Evolutionary conservation across 179 eudicot genomes (phyloP).

Genomic region (Vitellaria paradoxa): DNA sequence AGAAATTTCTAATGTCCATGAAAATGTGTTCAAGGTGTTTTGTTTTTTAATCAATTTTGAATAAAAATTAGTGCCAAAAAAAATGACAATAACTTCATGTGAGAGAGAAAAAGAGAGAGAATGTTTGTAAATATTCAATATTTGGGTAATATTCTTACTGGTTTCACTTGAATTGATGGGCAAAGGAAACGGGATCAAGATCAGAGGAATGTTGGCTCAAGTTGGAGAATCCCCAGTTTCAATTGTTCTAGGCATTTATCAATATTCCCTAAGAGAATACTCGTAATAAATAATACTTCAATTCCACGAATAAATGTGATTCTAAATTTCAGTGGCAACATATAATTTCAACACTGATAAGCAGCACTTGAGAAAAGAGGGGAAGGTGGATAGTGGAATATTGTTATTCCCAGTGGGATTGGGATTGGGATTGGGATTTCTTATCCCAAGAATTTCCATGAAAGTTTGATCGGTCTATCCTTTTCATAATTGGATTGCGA

Average conservation of each 20-base stretch:
- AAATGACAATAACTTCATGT: too few species aligned
- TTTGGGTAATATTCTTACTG: neutral
- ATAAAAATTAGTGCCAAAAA: too few species aligned
- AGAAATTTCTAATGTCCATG: too few species aligned
- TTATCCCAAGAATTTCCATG: neutral
- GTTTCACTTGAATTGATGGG: neutral
- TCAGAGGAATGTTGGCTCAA: neutral
- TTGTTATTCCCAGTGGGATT: neutral
- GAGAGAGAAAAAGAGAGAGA: too few species aligned
- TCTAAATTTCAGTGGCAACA: neutral
- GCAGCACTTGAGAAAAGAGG: neutral
- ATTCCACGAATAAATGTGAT: neutral
- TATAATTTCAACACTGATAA: neutral
- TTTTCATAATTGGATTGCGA: too few species aligned
- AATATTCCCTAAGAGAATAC: neutral
- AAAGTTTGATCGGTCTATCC: neutral
- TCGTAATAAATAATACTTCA: neutral
- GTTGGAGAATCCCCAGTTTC: neutral
- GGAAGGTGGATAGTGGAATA: neutral
- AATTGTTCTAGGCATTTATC: neutral
- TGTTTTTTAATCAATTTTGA: too few species aligned
- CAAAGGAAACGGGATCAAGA: too few species aligned
- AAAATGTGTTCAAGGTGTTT: too few species aligned
- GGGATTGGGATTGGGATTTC: neutral
- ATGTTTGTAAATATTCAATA: neutral